Evolutionary conservation across 306 rosid genomes (phyloP).

Genomic region (Casuarina cunninghamiana): DNA sequence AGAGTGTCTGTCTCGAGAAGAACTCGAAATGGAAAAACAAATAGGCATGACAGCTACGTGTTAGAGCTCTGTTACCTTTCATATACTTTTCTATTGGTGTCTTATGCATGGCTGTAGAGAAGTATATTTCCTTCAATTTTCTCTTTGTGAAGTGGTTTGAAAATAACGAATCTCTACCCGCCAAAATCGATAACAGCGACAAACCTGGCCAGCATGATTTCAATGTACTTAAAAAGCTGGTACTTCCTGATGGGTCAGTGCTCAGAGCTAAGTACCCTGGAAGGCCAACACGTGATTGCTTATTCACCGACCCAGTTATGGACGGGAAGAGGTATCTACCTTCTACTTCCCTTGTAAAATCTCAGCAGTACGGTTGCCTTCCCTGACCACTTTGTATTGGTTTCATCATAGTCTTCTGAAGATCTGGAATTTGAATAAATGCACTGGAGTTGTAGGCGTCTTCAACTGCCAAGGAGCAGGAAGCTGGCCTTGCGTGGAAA

Average conservation of each 20-base stretch:
- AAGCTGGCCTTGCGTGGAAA: conserved; percentile 32
- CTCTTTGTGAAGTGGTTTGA: not conserved
- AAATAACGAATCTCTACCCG: not conserved
- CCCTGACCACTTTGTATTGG: not conserved
- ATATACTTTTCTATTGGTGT: not conserved
- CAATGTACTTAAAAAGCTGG: conserved; percentile 36
- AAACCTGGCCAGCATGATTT: conserved; percentile 50
- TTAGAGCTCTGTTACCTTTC: no score
- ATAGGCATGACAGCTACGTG: no score
- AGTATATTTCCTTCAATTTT: not conserved
- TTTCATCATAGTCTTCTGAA: conserved; percentile 36
- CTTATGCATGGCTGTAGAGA: not conserved
- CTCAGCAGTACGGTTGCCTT: not conserved
- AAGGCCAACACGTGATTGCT: conserved; percentile 45
- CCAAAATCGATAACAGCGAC: conserved; percentile 28
- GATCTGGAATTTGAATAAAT: conserved; percentile 50
- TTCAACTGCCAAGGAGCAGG: conserved; percentile 56
- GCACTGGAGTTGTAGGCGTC: conserved; percentile 48
- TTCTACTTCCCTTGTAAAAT: not conserved
- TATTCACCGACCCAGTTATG: conserved; percentile 41
- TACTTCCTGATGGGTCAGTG: conserved; percentile 42
- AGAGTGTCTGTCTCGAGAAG: not conserved
- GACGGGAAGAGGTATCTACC: conserved; percentile 36
- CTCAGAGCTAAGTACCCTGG: conserved; percentile 43
- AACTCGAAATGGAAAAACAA: no score